Base-by-base conservation (phyloP, 2,329 filamentous ascomycete genomes). In the Botrytis paeoniae region DNA sequence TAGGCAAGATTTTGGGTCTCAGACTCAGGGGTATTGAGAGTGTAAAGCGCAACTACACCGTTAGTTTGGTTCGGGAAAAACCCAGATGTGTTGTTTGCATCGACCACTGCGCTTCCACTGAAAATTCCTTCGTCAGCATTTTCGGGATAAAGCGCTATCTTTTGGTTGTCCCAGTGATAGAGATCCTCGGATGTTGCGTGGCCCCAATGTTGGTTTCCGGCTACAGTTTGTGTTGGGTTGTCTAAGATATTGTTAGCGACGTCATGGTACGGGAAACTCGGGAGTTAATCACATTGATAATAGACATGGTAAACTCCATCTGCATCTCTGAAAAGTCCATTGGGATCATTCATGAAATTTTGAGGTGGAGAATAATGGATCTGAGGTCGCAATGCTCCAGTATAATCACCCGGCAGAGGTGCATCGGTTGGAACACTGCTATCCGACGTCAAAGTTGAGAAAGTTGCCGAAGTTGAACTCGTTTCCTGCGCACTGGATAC, bases 121-220 rank as follows among this genome's bases (percentile, higher is more conserved):
- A 89, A 37, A 89, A 86, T 86, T 71, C 80, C 81, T 29, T 85
- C 79, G 41, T 84, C 82, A 0, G 84, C 29, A 37, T 32, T 82
- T 10, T 73, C 76, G 0, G 86, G 86, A 63, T 83, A 87, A 6
- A 92, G 82, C 16, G 89, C 89, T 75, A 92, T 88, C 8, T 87
- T 86, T 77, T 91, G 89, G 75, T 91, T 91, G 1, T 82, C 83
- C 90, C 89, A 92, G 73, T 87, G 86, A 77, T 89, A 91, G 1
- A 92, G 81, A 76, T 92, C 89, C 22, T 81, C 78, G 45, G 86
- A 89, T 1, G 89, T 91, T 3, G 89, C 89, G 77, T 92, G 89
- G 16, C 90, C 89, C 90, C 89, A 92, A 76, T 91, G 89, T 77
- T 91, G 86, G 74, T 89, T 88, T 1, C 88, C 88, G 9, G 82